Percentiles rank a stretch among this genome's conserved stretches.
phyloP scores from a whole-genome alignment of 371 early-diverging fungal species.

The Mucor indicus region DNA sequence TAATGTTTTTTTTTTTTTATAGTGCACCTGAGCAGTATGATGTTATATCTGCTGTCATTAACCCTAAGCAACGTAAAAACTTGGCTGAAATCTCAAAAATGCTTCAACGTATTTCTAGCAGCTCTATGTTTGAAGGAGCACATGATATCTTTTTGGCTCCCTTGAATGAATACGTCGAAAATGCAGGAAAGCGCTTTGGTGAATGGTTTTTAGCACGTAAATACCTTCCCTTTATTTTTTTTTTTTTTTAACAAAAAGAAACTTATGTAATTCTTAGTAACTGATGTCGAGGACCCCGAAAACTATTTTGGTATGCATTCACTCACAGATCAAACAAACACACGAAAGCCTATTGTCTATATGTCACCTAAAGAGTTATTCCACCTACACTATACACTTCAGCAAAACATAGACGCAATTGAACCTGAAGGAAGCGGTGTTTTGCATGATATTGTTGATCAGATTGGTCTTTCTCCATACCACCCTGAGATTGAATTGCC shows the following conservation, averaged over 20 bases:
- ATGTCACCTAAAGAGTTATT: slow-evolving; percentile 89
- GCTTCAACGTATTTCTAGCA: slow-evolving; percentile 88
- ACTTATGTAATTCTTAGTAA: slow-evolving; percentile 50
- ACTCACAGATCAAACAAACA: slow-evolving; percentile 79
- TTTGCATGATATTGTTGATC: slow-evolving; percentile 72
- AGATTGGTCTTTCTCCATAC: slow-evolving; percentile 78
- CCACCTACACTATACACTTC: slow-evolving; percentile 78
- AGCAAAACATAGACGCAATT: slow-evolving; percentile 68
- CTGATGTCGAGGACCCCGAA: slow-evolving; percentile 83
- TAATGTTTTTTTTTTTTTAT: slow-evolving; percentile 1
- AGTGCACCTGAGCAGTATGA: slow-evolving; percentile 96
- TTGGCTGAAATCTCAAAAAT: slow-evolving; percentile 90
- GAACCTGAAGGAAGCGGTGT: slow-evolving; percentile 69
- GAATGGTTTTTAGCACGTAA: slow-evolving; percentile 73
- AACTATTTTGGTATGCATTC: slow-evolving; percentile 89
- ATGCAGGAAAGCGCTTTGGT: slow-evolving; percentile 71
- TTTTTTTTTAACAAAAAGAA: background rate
- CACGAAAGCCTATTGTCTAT: slow-evolving; percentile 85
- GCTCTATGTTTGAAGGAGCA: slow-evolving; percentile 66
- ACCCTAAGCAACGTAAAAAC: slow-evolving; percentile 90
- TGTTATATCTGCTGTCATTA: slow-evolving; percentile 84
- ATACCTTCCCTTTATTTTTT: background rate
- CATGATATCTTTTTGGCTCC: slow-evolving; percentile 75
- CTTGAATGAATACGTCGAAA: slow-evolving; percentile 76
- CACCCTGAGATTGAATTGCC: slow-evolving; percentile 52